Conservation (phyloP, 768 basidiomycete genomes). For the Suillus paluster region DNA sequence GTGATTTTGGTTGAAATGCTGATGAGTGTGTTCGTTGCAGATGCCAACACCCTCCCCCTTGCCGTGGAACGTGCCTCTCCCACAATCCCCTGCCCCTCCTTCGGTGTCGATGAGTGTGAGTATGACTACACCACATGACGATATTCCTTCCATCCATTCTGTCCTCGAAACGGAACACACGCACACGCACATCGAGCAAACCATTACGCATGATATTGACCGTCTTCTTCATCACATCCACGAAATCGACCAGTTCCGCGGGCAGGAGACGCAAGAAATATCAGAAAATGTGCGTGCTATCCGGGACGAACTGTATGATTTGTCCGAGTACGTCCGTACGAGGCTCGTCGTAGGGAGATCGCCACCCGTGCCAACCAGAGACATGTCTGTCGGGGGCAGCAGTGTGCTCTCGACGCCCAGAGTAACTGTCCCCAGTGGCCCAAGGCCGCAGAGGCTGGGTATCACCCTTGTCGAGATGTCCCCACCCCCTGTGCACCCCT, state of each 20-base stretch:
- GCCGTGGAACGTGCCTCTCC: slow-evolving; percentile 38
- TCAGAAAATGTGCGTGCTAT: slow-evolving; percentile 71
- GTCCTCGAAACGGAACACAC: slow-evolving; percentile 49
- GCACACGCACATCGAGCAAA: slow-evolving; percentile 43
- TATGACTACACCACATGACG: slow-evolving; percentile 50
- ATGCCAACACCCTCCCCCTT: slow-evolving; percentile 18
- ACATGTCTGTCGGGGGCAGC: slow-evolving; percentile 51
- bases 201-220: slow-evolving; percentile 56
- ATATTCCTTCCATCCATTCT: slow-evolving; percentile 53
- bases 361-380: slow-evolving; percentile 31
- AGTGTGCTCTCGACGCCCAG: slow-evolving; percentile 41
- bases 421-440: slow-evolving; percentile 28
- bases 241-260: slow-evolving; percentile 65
- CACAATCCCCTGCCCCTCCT: slow-evolving; percentile 38
- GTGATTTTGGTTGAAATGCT: not conserved
- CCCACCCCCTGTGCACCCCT: slow-evolving; percentile 47
- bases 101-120: slow-evolving; percentile 52
- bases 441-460: slow-evolving; percentile 24
- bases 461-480: slow-evolving; percentile 41
- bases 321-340: slow-evolving; percentile 60
- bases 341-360: slow-evolving; percentile 29
- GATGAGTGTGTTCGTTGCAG: slow-evolving; percentile 24
- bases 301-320: slow-evolving; percentile 66
- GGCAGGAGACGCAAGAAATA: slow-evolving; percentile 66
- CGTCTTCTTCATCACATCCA: slow-evolving; percentile 57